Conservation (phyloP, 2,329 filamentous ascomycete species). For the Diaporthe longicolla region DNA sequence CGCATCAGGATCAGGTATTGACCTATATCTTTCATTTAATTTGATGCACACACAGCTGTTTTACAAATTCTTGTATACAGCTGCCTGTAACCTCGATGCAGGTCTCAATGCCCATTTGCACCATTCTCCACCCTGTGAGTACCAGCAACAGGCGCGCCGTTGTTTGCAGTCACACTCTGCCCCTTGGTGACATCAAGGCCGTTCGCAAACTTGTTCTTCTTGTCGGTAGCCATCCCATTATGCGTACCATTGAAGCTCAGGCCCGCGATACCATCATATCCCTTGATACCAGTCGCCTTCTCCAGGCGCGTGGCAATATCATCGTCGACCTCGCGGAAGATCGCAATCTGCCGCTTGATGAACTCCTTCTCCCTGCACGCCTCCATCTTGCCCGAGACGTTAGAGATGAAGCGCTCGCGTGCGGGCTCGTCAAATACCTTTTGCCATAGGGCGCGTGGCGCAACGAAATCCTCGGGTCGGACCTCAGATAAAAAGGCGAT, state of each 20-base stretch:
- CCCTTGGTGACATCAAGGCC: constrained; percentile 53
- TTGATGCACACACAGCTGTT: too few species aligned
- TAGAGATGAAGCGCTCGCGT: constrained; percentile 70
- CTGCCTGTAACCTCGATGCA: neutral
- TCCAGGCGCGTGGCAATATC: constrained; percentile 71
- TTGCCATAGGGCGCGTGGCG: constrained; percentile 71
- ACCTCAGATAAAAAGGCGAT: constrained; percentile 56
- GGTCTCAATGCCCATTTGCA: constrained; percentile 1
- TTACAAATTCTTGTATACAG: neutral
- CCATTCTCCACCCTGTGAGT: constrained; percentile 30
- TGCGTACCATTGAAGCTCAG: constrained; percentile 72
- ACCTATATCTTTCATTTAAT: too few species aligned
- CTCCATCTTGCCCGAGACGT: constrained; percentile 73
- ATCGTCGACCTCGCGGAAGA: constrained; percentile 73
- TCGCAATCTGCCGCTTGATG: constrained; percentile 74
- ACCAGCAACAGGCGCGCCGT: constrained; percentile 38
- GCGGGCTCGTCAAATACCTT: constrained; percentile 72
- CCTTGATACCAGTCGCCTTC: constrained; percentile 72
- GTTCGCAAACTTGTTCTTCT: constrained; percentile 63
- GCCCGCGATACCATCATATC: constrained; percentile 69
- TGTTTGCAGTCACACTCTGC: constrained; percentile 29
- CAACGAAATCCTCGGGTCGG: constrained; percentile 58
- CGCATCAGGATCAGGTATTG: too few species aligned
- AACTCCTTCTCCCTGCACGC: constrained; percentile 71
- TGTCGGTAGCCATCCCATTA: constrained; percentile 70